Conservation (phyloP, 176 grass and related monocot species). For the Lolium multiflorum region DNA sequence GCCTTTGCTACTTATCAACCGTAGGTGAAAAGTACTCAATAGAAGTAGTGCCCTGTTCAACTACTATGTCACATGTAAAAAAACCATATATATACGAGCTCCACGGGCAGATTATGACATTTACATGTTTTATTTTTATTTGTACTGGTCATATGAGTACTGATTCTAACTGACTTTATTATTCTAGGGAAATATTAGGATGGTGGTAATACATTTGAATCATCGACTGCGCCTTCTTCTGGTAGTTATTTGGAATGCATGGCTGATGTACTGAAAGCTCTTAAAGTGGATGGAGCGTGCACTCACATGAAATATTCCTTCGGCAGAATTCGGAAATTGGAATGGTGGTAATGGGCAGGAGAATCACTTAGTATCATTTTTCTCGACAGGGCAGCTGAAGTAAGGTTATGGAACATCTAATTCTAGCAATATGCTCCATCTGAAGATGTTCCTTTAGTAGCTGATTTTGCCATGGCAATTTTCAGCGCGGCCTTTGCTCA, state of each 20-base stretch:
- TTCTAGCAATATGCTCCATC: too few species aligned
- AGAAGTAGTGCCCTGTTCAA: background rate
- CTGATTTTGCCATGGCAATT: too few species aligned
- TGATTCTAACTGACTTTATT: slow-evolving; percentile 29
- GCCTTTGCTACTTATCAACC: background rate
- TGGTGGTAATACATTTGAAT: slow-evolving; percentile 48
- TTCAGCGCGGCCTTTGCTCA: too few species aligned
- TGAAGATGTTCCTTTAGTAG: too few species aligned
- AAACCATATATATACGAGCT: background rate
- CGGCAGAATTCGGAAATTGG: slow-evolving; percentile 89
- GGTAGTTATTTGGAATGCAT: slow-evolving; percentile 74
- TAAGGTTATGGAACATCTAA: slow-evolving; percentile 27
- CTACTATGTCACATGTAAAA: background rate
- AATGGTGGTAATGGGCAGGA: slow-evolving; percentile 86
- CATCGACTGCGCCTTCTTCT: slow-evolving; percentile 64
- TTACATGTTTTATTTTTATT: background rate
- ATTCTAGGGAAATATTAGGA: slow-evolving; percentile 76
- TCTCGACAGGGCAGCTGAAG: slow-evolving; percentile 88
- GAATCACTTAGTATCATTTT: slow-evolving; percentile 94
- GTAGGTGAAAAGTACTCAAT: background rate
- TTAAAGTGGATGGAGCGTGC: slow-evolving; percentile 74
- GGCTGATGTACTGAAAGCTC: slow-evolving; percentile 69
- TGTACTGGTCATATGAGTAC: background rate
- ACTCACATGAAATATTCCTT: slow-evolving; percentile 96
- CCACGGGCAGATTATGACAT: background rate